phyloP scores from a whole-genome alignment of 2,329 filamentous ascomycete genomes.

The Exophiala oligosperma region DNA sequence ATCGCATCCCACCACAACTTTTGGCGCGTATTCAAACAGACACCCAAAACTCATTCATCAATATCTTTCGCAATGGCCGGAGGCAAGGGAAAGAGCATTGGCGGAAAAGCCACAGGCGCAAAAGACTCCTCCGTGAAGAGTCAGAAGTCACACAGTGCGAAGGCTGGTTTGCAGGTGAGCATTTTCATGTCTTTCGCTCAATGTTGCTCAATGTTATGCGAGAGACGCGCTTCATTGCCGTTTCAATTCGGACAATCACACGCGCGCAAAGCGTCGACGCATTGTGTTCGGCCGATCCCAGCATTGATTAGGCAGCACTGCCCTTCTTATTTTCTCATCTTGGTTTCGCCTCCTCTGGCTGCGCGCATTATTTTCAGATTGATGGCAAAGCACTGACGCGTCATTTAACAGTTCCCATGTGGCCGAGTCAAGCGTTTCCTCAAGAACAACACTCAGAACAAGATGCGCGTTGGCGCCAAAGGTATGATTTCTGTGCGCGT shows the following conservation, averaged over 20 bases:
- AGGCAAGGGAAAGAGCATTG: conserved; percentile 90
- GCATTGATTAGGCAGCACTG: too few species aligned
- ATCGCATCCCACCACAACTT: conserved; percentile 3
- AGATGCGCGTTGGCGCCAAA: conserved; percentile 99
- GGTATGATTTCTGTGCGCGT: conserved; percentile 37
- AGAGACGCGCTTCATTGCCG: not conserved
- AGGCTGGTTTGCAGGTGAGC: conserved; percentile 91
- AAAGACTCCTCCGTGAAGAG: conserved; percentile 83
- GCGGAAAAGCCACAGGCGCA: conserved; percentile 80
- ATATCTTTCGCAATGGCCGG: conserved; percentile 62
- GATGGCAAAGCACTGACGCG: conserved; percentile 5
- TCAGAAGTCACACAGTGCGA: conserved; percentile 89
- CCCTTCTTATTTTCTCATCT: too few species aligned
- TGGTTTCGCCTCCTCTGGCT: not conserved
- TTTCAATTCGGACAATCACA: not conserved
- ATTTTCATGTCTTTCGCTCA: conserved; percentile 20
- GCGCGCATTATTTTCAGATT: not conserved
- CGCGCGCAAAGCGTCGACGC: not conserved
- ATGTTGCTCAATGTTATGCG: too few species aligned
- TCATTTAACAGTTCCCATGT: conserved; percentile 77
- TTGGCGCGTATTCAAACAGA: conserved; percentile 13
- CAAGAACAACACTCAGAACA: conserved; percentile 98
- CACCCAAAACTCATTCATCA: conserved; percentile 5
- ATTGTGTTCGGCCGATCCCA: not conserved
- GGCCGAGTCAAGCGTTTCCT: conserved; percentile 99